Conservation (phyloP, 257 asterid species). For the Thymus quinquecostatus region DNA sequence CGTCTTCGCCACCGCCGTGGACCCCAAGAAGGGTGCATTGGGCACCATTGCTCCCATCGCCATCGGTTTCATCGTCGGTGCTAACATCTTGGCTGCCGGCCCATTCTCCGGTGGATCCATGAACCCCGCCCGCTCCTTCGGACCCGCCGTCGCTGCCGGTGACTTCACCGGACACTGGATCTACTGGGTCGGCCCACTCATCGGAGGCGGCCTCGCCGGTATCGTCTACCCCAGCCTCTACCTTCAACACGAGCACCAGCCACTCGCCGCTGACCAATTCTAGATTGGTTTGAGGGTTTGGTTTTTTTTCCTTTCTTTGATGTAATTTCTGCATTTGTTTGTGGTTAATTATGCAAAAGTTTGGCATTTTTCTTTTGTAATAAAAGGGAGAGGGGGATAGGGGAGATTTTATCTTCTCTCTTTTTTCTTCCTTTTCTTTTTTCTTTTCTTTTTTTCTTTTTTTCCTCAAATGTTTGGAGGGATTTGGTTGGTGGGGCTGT, state of each 20-base stretch:
- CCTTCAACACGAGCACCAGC: conserved; percentile 41
- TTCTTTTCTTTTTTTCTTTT: conserved; percentile 3
- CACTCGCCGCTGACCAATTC: conserved; percentile 14
- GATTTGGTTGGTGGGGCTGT: conserved; percentile 22
- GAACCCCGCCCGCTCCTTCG: conserved; percentile 64
- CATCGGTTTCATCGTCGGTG: conserved; percentile 63
- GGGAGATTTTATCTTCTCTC: conserved; percentile 28
- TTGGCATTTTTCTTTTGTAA: conserved; percentile 22
- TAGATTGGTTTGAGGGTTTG: conserved; percentile 12
- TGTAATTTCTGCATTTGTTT: conserved; percentile 14
- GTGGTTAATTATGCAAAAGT: conserved; percentile 8
- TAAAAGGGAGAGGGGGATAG: conserved; percentile 19
- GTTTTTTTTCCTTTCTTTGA: conserved; percentile 27
- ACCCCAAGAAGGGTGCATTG: conserved; percentile 61
- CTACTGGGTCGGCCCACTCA: conserved; percentile 57
- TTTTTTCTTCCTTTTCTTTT: conserved; percentile 29
- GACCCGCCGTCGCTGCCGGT: conserved; percentile 53
- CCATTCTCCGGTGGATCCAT: conserved; percentile 67
- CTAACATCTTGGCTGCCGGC: conserved; percentile 61
- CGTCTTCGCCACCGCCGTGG: conserved; percentile 63
- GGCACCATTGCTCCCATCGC: conserved; percentile 64
- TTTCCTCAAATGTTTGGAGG: conserved; percentile 8
- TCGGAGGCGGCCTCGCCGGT: conserved; percentile 60
- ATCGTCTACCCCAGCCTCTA: conserved; percentile 41
- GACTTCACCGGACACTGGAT: conserved; percentile 49